Evolutionary conservation across 108 stramenopile genomes (phyloP).

Genomic region (Pseudonitzschia multiseries): DNA sequence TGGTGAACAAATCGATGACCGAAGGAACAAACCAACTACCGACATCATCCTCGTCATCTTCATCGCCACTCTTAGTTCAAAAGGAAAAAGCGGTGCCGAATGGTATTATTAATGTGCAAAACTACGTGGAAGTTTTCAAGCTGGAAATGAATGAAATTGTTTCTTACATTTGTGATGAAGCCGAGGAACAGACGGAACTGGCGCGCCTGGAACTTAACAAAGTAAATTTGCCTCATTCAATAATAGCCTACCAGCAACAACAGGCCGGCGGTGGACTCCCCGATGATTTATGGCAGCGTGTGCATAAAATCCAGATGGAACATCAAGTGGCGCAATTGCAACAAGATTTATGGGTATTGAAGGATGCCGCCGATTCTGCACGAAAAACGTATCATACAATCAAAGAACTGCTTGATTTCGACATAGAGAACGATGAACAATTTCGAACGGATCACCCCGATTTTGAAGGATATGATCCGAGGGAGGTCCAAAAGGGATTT

Average conservation of each 20-base stretch:
- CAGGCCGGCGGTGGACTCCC: conserved; percentile 46
- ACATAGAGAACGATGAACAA: conserved; percentile 39
- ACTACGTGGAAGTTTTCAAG: conserved; percentile 32
- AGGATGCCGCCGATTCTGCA: conserved; percentile 48
- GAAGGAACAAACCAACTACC: not conserved
- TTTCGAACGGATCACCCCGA: conserved; percentile 42
- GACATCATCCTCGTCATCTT: not conserved
- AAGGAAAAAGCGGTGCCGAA: not conserved
- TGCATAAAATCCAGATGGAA: conserved; percentile 39
- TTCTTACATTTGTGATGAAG: conserved; percentile 18
- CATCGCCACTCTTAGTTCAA: not conserved
- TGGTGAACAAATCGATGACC: not conserved
- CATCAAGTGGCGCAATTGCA: conserved; percentile 31
- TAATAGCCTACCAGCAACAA: conserved; percentile 53
- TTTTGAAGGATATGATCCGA: conserved; percentile 35
- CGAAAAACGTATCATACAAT: conserved; percentile 27
- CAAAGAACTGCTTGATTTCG: conserved; percentile 39
- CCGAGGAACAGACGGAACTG: conserved; percentile 37
- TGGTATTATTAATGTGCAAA: not conserved
- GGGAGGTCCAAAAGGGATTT: conserved; percentile 39
- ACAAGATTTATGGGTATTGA: conserved; percentile 54
- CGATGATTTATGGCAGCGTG: conserved; percentile 46
- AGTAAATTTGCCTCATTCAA: conserved; percentile 51
- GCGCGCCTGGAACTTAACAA: conserved; percentile 36
- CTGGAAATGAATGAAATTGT: conserved; percentile 38